Evolutionary conservation across 2,329 filamentous ascomycete species (phyloP).

Genomic region (Catunica adiposa): DNA sequence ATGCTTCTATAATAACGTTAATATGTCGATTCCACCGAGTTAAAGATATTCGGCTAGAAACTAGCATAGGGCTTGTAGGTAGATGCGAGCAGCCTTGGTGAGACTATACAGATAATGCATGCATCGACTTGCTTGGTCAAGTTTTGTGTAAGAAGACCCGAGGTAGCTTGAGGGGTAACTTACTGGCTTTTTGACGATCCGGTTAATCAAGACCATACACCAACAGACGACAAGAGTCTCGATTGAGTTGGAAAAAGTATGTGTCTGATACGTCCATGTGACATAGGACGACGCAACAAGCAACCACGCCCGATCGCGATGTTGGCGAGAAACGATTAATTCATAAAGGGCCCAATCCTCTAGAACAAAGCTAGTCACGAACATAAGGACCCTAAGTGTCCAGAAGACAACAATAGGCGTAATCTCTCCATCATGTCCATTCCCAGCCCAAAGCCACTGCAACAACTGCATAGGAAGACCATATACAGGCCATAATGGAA

Average conservation of each 20-base stretch:
- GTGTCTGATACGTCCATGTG: conserved; percentile 96
- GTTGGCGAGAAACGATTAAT: conserved; percentile 57
- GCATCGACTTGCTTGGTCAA: too few species aligned
- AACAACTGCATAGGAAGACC: conserved; percentile 84
- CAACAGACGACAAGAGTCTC: conserved; percentile 87
- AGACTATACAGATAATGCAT: neutral
- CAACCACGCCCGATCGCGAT: conserved; percentile 57
- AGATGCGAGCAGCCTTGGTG: too few species aligned
- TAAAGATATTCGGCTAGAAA: neutral
- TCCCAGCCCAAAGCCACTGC: conserved; percentile 77
- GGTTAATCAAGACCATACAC: conserved; percentile 80
- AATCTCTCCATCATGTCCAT: conserved; percentile 44
- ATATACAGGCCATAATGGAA: conserved; percentile 91
- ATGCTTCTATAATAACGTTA: conserved; percentile 39
- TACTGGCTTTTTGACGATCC: conserved; percentile 68
- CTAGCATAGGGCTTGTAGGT: neutral
- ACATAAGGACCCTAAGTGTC: conserved; percentile 78
- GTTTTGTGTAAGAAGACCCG: too few species aligned
- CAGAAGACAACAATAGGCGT: conserved; percentile 82
- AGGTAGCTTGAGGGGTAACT: too few species aligned
- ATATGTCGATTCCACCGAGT: neutral
- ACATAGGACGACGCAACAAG: conserved; percentile 93
- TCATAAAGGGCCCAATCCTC: conserved; percentile 97
- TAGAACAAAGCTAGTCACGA: conserved; percentile 83
- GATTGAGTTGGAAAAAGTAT: conserved; percentile 95